phyloP scores from a whole-genome alignment of 2,329 filamentous ascomycete species.

The Xylogone sp. region DNA sequence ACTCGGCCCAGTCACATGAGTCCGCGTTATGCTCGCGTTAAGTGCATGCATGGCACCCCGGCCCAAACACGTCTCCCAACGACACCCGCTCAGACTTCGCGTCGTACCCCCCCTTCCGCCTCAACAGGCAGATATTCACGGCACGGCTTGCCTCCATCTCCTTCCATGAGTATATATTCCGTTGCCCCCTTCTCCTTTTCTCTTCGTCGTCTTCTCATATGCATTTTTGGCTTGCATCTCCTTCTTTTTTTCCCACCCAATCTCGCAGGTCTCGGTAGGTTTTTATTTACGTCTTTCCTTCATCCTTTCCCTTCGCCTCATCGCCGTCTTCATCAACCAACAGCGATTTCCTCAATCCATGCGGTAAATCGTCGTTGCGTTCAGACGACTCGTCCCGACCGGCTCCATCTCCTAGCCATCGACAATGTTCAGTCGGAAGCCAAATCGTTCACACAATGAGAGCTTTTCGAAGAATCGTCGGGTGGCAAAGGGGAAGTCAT shows the following conservation, averaged over 20 bases:
- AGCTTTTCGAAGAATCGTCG: constrained; percentile 26
- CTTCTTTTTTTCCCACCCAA: neutral
- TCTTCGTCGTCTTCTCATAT: neutral
- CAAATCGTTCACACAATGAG: constrained; percentile 17
- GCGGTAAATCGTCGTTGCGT: neutral
- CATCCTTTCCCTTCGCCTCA: neutral
- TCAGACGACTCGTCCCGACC: neutral
- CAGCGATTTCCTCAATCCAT: neutral
- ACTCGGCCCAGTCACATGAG: neutral
- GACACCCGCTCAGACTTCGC: constrained; percentile 3
- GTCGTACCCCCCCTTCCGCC: constrained; percentile 3
- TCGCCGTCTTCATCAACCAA: neutral
- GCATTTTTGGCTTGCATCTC: neutral
- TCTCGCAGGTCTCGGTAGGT: neutral
- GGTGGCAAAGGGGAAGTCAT: constrained; percentile 20
- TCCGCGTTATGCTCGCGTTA: constrained; percentile 1
- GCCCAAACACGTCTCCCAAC: constrained; percentile 4
- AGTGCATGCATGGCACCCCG: constrained; percentile 4
- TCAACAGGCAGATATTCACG: constrained; percentile 1
- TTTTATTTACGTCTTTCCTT: neutral
- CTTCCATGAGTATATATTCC: constrained; percentile 3
- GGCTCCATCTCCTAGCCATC: neutral
- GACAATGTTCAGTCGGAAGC: constrained; percentile 13
- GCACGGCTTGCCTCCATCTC: neutral
- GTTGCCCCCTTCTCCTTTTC: neutral